Percentiles rank a stretch among this genome's conserved stretches.
Evolutionary conservation across 1,139 yeast species (phyloP).

Genomic region (Candida pseudoviswanathii): DNA sequence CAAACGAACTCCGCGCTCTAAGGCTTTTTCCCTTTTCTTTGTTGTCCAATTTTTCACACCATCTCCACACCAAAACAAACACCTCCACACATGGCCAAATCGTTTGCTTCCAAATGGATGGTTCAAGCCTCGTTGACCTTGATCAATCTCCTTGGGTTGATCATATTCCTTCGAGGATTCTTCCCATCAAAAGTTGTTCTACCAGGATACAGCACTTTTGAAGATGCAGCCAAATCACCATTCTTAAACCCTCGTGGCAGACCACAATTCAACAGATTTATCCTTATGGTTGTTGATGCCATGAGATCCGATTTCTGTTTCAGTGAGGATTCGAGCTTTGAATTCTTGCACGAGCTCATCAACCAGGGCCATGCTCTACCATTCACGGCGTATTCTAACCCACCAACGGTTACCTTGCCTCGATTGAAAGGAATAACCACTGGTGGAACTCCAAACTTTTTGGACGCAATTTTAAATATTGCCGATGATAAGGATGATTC

Average conservation of each 20-base stretch:
- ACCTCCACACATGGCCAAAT: slow-evolving; percentile 13
- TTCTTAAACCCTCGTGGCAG: slow-evolving; percentile 17
- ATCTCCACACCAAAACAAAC: background rate
- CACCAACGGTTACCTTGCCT: slow-evolving; percentile 84
- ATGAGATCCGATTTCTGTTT: slow-evolving; percentile 85
- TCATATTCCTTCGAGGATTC: slow-evolving; percentile 76
- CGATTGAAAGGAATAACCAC: slow-evolving; percentile 78
- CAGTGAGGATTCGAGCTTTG: slow-evolving; percentile 58
- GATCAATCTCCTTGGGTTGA: slow-evolving; percentile 49
- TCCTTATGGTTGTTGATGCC: slow-evolving; percentile 91
- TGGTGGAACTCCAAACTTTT: slow-evolving; percentile 77
- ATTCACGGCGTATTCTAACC: slow-evolving; percentile 86
- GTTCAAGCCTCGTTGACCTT: slow-evolving; percentile 13
- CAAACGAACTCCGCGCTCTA: too few relatives aligned
- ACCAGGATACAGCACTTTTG: slow-evolving; percentile 51
- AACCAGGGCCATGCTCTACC: slow-evolving; percentile 74
- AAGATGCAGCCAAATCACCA: slow-evolving; percentile 19
- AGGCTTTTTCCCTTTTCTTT: too few relatives aligned
- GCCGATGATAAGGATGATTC: slow-evolving; percentile 85
- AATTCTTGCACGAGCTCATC: slow-evolving; percentile 66
- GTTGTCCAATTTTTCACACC: background rate
- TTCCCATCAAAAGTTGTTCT: slow-evolving; percentile 83
- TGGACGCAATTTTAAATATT: slow-evolving; percentile 87
- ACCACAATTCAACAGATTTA: slow-evolving; percentile 65
- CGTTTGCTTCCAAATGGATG: slow-evolving; percentile 17